Base-by-base conservation (phyloP, 2,329 filamentous ascomycete species). In the Alternaria conjuncta region DNA sequence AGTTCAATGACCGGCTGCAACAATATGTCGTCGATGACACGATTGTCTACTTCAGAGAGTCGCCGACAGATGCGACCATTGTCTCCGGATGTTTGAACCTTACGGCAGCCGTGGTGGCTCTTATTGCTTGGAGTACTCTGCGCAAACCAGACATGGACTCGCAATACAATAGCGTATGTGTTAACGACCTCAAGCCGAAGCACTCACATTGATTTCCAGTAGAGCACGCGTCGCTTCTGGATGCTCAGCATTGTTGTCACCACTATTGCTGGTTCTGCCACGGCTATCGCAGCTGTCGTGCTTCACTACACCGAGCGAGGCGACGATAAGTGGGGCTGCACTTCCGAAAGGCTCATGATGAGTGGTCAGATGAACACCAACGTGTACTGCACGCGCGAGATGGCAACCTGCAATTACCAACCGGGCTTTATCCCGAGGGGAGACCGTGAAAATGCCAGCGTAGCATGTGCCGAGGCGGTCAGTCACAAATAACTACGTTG, bases 151-250 rank as follows among this genome's bases (percentile, higher is more conserved):
- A 64, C 51, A 73, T 76, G 66, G 73, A 78, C 26, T 60, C 70
- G 20, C 67, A 73, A 28, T 67, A 62, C 26, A 66, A 69, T 18
- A 58, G 63, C 32, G 75, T 78, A 67, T 21, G 75, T 64, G 18
- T 8, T 18, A 25, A 25, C 36, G 36, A 20, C 6, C 26, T 18
- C 21, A 36, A n/a, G 5, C 11, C 18, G 13, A 23, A 21, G 36
- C 5, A 30, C 25, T 12, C n/a, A 36, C 41, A 53, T 66, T 71
- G 21, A 75, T 49, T 6, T 9, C 10, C 4, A 26, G 8, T 18
- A 67, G 66, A 73, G 70, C 61, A 72, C 57, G 55, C 73, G 75
- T 25, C 71, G 73, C 25, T 77, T 77, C 54, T 78, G 71, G 67
- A 61, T 71, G 5, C 62, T 71, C 9, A 65, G 68, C 11, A 68